Evolutionary conservation across 192 early-diverging fungal genomes (phyloP).

Genomic region (Blastocladiella britannica): DNA sequence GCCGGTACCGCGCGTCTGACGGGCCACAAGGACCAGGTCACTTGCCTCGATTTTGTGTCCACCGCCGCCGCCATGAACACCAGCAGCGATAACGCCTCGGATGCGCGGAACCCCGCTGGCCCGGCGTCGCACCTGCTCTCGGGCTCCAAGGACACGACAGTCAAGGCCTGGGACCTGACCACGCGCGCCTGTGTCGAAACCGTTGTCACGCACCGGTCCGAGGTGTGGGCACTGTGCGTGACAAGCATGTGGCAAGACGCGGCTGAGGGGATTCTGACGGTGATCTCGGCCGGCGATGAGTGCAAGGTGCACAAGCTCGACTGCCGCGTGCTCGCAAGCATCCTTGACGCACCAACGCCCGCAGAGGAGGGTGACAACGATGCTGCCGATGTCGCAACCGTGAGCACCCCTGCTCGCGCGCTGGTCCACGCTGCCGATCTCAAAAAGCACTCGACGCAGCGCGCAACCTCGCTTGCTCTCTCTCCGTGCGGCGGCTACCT

Average conservation of each 20-base stretch:
- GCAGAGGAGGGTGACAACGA: no score
- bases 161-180: constrained; percentile 92
- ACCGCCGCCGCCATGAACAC: neutral
- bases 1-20: constrained; percentile 50
- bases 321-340: neutral
- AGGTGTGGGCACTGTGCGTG: constrained; percentile 74
- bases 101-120: constrained; percentile 2
- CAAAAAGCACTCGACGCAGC: constrained; percentile 17
- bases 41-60: constrained; percentile 41
- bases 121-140: constrained; percentile 37
- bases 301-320: neutral
- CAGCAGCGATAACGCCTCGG: constrained; percentile 1
- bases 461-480: constrained; percentile 54
- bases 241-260: constrained; percentile 7
- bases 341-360: neutral
- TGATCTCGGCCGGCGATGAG: constrained; percentile 13
- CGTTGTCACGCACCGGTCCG: constrained; percentile 72
- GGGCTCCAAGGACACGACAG: constrained; percentile 82
- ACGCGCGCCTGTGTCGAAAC: constrained; percentile 90
- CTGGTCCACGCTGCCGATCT: neutral
- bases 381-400: no score
- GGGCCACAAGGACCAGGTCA: constrained; percentile 92
- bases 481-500: constrained; percentile 59
- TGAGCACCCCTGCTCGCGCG: no score
- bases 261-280: neutral